These are phyloP conservation scores for Monilinia fructicola DNA, from an alignment of 2,329 filamentous ascomycete species.

Conservation along the genomic window DNA sequence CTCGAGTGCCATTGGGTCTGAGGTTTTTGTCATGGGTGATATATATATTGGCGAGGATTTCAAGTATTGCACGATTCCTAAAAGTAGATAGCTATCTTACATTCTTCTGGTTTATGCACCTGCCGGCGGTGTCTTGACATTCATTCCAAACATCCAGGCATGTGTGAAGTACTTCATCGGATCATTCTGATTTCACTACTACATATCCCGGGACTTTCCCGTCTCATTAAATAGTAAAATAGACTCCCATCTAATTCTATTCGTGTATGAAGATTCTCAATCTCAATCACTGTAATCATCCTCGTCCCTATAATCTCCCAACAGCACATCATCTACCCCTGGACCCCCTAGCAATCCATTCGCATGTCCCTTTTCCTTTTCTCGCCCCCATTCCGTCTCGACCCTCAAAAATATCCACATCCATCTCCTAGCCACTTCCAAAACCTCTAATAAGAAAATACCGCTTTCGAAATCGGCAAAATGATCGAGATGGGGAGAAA, in stretches of 20 bases:
- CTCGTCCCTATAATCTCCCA: conserved; percentile 70
- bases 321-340: conserved; percentile 67
- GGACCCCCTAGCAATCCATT: conserved; percentile 48
- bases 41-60: neutral
- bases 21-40: neutral
- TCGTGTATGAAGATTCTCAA: neutral
- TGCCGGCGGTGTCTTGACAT: neutral
- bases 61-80: neutral
- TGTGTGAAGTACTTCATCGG: too few species aligned
- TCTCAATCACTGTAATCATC: conserved; percentile 55
- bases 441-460: conserved; percentile 81
- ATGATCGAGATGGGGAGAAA: conserved; percentile 78
- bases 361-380: conserved; percentile 40
- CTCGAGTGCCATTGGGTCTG: neutral
- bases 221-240: neutral
- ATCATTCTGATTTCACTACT: neutral
- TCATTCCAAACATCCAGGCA: neutral
- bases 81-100: conserved; percentile 5
- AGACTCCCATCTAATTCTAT: neutral
- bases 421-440: conserved; percentile 88
- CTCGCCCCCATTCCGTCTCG: conserved; percentile 84
- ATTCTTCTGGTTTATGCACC: neutral
- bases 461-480: conserved; percentile 84
- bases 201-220: too few species aligned
- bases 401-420: conserved; percentile 96